phyloP scores from a whole-genome alignment of 2,329 filamentous ascomycete species.

The Pestalotiopsis sp. region DNA sequence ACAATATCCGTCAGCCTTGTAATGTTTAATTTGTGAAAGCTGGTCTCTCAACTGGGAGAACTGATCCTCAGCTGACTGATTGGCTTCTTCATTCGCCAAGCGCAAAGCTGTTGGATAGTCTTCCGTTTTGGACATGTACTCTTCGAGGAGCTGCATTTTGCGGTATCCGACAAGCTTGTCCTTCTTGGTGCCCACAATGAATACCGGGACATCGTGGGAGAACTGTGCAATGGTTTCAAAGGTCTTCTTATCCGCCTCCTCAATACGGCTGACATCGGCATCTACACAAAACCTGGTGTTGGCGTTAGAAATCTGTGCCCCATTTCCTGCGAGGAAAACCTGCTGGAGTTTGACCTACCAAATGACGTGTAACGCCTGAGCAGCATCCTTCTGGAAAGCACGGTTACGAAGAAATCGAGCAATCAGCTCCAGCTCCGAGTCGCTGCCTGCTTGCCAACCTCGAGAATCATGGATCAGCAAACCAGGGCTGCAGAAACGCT shows the following conservation, averaged over 20 bases:
- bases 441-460: conserved; percentile 28
- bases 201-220: conserved; percentile 23
- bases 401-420: conserved; percentile 27
- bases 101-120: conserved; percentile 20
- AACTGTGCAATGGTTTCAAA: conserved; percentile 23
- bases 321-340: too few species aligned
- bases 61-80: conserved; percentile 12
- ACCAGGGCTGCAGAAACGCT: conserved; percentile 19
- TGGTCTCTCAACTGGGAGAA: background rate
- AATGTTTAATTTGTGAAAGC: conserved; percentile 20
- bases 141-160: conserved; percentile 22
- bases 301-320: conserved; percentile 7
- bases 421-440: conserved; percentile 24
- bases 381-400: conserved; percentile 13
- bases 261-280: conserved; percentile 23
- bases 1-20: conserved; percentile 23
- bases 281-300: conserved; percentile 28
- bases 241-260: conserved; percentile 28
- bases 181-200: conserved; percentile 30
- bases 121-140: conserved; percentile 21
- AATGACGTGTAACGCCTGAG: conserved; percentile 27
- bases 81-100: conserved; percentile 23
- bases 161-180: conserved; percentile 16
- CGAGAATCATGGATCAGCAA: conserved; percentile 31
- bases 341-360: conserved; percentile 19